Evolutionary conservation across 2,329 filamentous ascomycete genomes (phyloP).

Genomic region (Tolypocladium pustulatum): DNA sequence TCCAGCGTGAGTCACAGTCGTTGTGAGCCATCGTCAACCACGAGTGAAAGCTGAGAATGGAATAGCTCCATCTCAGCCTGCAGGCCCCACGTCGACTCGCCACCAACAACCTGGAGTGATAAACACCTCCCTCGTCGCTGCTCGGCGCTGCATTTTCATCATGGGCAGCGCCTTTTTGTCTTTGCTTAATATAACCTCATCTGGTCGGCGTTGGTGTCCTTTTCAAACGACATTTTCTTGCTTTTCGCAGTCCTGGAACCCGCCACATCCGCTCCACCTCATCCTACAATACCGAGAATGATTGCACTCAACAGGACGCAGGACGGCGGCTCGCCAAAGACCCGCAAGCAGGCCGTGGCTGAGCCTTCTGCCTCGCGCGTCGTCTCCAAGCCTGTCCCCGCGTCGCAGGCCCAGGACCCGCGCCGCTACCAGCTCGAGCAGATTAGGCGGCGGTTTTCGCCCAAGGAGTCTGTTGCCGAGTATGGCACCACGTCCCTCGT

Average conservation of each 20-base stretch:
- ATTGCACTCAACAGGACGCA: conserved; percentile 22
- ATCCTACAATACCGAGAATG: conserved; percentile 15
- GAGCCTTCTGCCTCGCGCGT: conserved; percentile 35
- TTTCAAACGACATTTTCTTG: neutral
- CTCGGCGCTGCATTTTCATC: neutral
- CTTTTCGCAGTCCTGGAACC: neutral
- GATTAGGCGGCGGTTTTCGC: conserved; percentile 54
- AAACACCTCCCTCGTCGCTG: neutral
- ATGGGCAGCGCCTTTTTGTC: neutral
- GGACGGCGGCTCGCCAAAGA: conserved; percentile 16
- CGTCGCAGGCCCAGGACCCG: conserved; percentile 54
- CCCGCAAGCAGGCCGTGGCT: conserved; percentile 34
- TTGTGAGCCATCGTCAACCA: neutral
- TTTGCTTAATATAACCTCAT: neutral
- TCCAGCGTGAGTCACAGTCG: neutral
- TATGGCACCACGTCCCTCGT: conserved; percentile 45
- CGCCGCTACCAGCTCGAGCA: conserved; percentile 67
- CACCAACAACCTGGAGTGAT: neutral
- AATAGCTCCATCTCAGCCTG: neutral
- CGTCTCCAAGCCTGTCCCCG: conserved; percentile 55
- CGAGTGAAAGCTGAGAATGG: neutral
- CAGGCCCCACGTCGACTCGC: neutral
- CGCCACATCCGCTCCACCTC: neutral
- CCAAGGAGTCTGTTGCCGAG: conserved; percentile 29
- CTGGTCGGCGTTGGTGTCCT: neutral